Conservation (phyloP, 306 rosid species). For the Lathyrus tuberosus region DNA sequence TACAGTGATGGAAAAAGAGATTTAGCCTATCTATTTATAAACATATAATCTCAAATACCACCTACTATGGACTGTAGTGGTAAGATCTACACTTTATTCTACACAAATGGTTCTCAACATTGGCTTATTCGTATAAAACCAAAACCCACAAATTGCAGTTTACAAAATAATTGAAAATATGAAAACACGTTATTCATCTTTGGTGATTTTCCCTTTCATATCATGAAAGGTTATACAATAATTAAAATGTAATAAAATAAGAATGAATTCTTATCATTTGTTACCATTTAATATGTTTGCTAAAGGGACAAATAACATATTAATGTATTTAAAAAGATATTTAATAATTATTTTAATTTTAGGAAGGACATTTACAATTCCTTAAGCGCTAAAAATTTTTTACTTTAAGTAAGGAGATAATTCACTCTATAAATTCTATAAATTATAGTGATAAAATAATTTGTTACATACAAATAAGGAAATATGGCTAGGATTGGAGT, state of each 20-base stretch:
- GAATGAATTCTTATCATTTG: background rate
- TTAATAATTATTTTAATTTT: background rate
- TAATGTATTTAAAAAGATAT: background rate
- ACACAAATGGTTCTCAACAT: too few relatives aligned
- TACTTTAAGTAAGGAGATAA: background rate
- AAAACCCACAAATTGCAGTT: too few relatives aligned
- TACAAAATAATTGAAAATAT: too few relatives aligned
- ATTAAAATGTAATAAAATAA: background rate
- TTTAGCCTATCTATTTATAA: too few relatives aligned
- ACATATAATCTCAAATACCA: too few relatives aligned
- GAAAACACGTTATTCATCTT: background rate
- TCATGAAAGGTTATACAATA: background rate
- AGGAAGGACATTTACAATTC: background rate
- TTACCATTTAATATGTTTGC: background rate
- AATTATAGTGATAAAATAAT: background rate
- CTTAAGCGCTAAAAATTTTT: background rate
- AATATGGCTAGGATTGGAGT: background rate
- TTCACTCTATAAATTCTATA: background rate
- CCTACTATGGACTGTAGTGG: too few relatives aligned
- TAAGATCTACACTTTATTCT: too few relatives aligned
- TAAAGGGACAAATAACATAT: background rate
- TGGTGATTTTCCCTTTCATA: background rate
- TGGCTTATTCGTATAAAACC: too few relatives aligned
- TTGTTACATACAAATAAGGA: background rate
- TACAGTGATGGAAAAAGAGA: too few relatives aligned